Evolutionary conservation across 1,139 yeast species (phyloP).

Genomic region (Yamadazyma trypodendri): DNA sequence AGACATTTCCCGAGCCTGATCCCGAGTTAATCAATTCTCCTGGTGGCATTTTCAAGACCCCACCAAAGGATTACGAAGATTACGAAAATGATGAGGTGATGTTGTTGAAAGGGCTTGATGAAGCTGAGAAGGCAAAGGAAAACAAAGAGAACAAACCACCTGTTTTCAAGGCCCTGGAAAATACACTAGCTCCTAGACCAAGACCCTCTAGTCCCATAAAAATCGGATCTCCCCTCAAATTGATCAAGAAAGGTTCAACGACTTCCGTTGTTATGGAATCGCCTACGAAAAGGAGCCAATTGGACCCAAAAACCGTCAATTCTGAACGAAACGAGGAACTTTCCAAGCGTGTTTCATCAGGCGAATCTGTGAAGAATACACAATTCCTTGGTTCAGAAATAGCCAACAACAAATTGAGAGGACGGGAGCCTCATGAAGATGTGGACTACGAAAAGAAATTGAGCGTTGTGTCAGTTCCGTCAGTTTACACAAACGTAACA

Average conservation of each 20-base stretch:
- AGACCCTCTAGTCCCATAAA: constrained; percentile 31
- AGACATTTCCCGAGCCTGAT: constrained; percentile 37
- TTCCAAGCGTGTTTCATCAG: constrained; percentile 1
- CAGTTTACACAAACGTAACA: constrained; percentile 20
- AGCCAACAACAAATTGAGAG: constrained; percentile 26
- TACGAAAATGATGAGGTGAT: constrained; percentile 5
- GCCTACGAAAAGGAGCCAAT: constrained; percentile 1
- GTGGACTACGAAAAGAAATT: constrained; percentile 16
- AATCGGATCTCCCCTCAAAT: constrained; percentile 37
- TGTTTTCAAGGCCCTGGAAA: background rate
- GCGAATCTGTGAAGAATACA: constrained; percentile 1
- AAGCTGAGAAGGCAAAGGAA: background rate
- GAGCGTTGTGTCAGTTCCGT: constrained; percentile 32
- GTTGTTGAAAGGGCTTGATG: background rate
- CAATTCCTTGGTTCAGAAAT: constrained; percentile 21
- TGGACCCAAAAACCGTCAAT: background rate
- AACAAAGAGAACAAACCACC: constrained; percentile 11
- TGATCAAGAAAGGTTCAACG: constrained; percentile 29
- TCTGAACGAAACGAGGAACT: background rate
- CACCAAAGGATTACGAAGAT: constrained; percentile 19
- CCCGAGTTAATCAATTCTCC: constrained; percentile 29
- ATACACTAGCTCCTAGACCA: constrained; percentile 2
- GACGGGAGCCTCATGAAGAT: constrained; percentile 12
- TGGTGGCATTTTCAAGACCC: constrained; percentile 25
- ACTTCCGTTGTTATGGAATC: constrained; percentile 10